A percentile compares a stretch with the other conserved stretches of the same genome.
Conservation (phyloP, 371 early-diverging fungal genomes). For the Mucor piriformis region DNA sequence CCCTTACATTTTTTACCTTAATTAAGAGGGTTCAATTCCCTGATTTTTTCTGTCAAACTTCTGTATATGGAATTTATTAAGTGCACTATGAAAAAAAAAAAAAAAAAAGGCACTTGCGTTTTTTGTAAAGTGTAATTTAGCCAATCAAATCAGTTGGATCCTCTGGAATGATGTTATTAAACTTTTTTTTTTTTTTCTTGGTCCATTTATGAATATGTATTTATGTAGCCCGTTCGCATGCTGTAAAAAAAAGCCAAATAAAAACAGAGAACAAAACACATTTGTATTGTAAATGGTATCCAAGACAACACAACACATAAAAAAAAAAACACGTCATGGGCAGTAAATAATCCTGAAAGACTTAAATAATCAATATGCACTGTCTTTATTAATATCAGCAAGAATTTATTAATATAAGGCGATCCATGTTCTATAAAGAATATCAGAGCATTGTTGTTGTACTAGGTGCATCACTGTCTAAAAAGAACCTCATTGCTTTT, state of each 20-base stretch:
- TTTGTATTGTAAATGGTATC: too few relatives aligned
- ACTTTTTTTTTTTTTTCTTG: neutral
- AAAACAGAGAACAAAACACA: neutral
- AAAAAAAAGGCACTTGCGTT: neutral
- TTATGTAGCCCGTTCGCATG: neutral
- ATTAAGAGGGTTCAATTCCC: neutral
- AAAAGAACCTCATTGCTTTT: too few relatives aligned
- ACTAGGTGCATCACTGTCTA: too few relatives aligned
- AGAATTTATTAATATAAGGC: too few relatives aligned
- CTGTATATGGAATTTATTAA: constrained; percentile 3
- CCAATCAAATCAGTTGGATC: neutral
- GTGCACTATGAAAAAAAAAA: neutral
- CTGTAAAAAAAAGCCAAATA: neutral
- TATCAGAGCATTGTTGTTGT: too few relatives aligned
- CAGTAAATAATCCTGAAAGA: too few relatives aligned
- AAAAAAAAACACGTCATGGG: too few relatives aligned
- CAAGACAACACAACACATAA: too few relatives aligned
- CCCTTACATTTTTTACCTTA: constrained; percentile 4
- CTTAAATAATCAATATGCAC: too few relatives aligned
- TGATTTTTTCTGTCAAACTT: constrained; percentile 1
- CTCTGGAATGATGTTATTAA: constrained; percentile 5
- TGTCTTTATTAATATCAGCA: too few relatives aligned
- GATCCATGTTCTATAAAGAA: too few relatives aligned
- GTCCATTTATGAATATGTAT: neutral
- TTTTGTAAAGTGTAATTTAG: neutral